phyloP scores from a whole-genome alignment of 2,329 filamentous ascomycete species.

The Teratosphaeria epicoccoides region DNA sequence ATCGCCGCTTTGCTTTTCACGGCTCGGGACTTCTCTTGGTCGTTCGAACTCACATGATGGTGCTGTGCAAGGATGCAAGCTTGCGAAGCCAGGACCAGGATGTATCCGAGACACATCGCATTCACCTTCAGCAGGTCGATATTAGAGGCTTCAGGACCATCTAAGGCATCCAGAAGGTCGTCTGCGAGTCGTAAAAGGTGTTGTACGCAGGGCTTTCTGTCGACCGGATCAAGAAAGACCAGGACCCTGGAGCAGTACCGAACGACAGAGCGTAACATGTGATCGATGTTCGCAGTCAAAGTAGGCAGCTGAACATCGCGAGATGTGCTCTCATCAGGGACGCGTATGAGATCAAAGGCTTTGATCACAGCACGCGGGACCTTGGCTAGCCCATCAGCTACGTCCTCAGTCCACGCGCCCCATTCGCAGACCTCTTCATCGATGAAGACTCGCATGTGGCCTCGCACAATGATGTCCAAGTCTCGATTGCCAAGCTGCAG shows the following conservation, averaged over 20 bases:
- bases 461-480: constrained; percentile 31
- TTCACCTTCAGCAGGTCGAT: not conserved
- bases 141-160: not conserved
- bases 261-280: constrained; percentile 36
- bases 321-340: not conserved
- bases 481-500: constrained; percentile 32
- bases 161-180: constrained; percentile 16
- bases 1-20: not conserved
- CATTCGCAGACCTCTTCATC: constrained; percentile 30
- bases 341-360: constrained; percentile 8
- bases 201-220: constrained; percentile 38
- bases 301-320: not conserved
- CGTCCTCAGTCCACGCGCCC: constrained; percentile 46
- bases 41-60: not conserved
- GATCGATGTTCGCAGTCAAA: constrained; percentile 10
- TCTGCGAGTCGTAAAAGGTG: constrained; percentile 34
- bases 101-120: constrained; percentile 10
- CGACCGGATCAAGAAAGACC: constrained; percentile 44
- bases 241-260: constrained; percentile 40
- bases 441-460: constrained; percentile 30
- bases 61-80: constrained; percentile 24
- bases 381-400: constrained; percentile 36
- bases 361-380: constrained; percentile 27
- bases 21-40: not conserved
- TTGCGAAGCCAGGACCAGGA: constrained; percentile 24